These are phyloP conservation scores for Austroboletus festivus DNA, from an alignment of 768 basidiomycete genomes.

Conservation along the genomic window DNA sequence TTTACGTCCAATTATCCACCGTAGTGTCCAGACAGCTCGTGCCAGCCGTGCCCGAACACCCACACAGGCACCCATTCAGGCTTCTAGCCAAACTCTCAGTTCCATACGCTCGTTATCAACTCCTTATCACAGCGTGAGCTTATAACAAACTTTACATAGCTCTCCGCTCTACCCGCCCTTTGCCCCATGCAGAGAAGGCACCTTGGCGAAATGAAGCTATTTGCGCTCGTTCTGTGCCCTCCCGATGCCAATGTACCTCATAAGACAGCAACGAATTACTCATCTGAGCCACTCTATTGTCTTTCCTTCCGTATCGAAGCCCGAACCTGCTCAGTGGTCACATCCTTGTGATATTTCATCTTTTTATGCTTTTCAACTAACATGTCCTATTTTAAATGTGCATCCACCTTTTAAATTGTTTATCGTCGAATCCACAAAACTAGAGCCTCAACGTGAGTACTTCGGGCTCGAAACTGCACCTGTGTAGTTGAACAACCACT, in stretches of 20 bases:
- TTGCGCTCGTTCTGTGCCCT: conserved; percentile 9
- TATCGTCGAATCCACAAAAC: not conserved
- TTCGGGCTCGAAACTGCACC: too few relatives aligned
- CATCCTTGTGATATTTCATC: too few relatives aligned
- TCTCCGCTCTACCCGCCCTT: conserved; percentile 25
- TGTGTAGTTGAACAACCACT: not conserved
- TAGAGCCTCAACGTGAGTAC: too few relatives aligned
- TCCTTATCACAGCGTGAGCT: conserved; percentile 27
- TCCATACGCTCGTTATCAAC: conserved; percentile 14
- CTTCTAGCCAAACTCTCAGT: too few relatives aligned
- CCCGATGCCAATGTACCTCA: conserved; percentile 24
- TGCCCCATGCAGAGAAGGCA: conserved; percentile 7
- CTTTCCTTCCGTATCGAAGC: too few relatives aligned
- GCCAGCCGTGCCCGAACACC: not conserved
- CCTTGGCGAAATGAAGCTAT: conserved; percentile 25
- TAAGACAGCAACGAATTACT: conserved; percentile 26
- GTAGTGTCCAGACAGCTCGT: not conserved
- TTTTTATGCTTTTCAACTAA: too few relatives aligned
- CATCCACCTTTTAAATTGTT: not conserved
- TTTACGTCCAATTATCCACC: not conserved
- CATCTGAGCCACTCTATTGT: conserved; percentile 16
- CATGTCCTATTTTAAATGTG: too few relatives aligned
- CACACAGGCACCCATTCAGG: not conserved
- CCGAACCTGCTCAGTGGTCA: too few relatives aligned
- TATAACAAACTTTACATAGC: conserved; percentile 22